These are phyloP conservation scores for Thelonectria discophora DNA, from an alignment of 2,329 filamentous ascomycete species.

Conservation along the genomic window DNA sequence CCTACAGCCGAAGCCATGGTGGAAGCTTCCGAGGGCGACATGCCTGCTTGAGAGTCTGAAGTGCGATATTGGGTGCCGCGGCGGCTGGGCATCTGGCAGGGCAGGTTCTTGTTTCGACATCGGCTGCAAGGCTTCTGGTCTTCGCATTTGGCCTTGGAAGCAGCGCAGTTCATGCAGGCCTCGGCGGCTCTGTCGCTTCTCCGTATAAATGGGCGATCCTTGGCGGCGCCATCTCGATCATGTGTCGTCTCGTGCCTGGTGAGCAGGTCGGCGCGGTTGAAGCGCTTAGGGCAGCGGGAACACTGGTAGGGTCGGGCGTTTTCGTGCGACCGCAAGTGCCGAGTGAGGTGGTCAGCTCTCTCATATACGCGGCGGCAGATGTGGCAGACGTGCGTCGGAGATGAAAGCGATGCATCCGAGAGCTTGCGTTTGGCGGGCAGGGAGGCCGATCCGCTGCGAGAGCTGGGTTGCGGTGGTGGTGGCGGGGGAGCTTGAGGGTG, in stretches of 20 bases:
- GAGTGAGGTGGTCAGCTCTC: conserved; percentile 40
- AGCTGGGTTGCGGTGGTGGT: conserved; percentile 20
- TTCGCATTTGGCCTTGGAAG: conserved; percentile 41
- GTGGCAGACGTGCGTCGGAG: conserved; percentile 41
- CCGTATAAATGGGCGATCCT: conserved; percentile 40
- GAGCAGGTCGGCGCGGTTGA: conserved; percentile 40
- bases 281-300: conserved; percentile 41
- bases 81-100: conserved; percentile 40
- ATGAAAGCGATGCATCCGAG: conserved; percentile 38
- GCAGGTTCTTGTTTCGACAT: conserved; percentile 39
- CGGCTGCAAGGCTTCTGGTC: conserved; percentile 41
- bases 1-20: conserved; percentile 33
- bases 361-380: conserved; percentile 42
- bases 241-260: conserved; percentile 42
- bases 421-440: conserved; percentile 39
- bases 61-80: conserved; percentile 39
- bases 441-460: conserved; percentile 26
- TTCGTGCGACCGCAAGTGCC: conserved; percentile 40
- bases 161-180: conserved; percentile 41
- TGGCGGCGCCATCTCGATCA: conserved; percentile 40
- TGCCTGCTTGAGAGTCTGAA: conserved; percentile 36
- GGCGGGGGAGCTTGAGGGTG: conserved; percentile 29
- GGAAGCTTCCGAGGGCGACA: conserved; percentile 38
- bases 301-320: conserved; percentile 42
- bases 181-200: conserved; percentile 40